Conservation (phyloP, 2,329 filamentous ascomycete genomes). For the Truncatella angustata region DNA sequence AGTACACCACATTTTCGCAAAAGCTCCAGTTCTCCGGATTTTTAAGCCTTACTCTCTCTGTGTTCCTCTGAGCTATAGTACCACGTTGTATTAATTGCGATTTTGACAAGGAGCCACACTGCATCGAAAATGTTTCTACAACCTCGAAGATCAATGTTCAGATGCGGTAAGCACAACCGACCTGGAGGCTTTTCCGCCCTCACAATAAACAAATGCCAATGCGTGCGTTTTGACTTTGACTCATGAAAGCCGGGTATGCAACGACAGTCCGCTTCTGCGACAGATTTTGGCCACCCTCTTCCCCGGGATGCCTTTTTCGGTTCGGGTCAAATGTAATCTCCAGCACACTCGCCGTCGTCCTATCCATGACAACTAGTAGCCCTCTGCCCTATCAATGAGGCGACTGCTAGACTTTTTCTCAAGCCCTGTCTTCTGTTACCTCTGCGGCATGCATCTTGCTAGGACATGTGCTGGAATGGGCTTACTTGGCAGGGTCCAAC, state of each 20-base stretch:
- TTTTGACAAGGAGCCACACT: not conserved
- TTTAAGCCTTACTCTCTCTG: not conserved
- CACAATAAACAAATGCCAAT: not conserved
- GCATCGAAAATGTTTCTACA: not conserved
- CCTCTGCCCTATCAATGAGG: not conserved
- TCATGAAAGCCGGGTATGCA: constrained; percentile 1
- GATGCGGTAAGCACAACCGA: not conserved
- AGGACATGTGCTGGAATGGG: too few species aligned
- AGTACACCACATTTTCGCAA: not conserved
- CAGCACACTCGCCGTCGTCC: too few species aligned
- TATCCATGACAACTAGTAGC: not conserved
- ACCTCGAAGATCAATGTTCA: not conserved
- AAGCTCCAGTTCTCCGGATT: constrained; percentile 6
- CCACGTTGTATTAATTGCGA: not conserved
- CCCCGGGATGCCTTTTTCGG: not conserved
- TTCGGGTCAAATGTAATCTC: too few species aligned
- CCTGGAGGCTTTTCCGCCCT: not conserved
- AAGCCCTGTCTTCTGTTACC: not conserved
- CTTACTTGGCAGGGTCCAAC: too few species aligned
- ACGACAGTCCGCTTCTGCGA: not conserved
- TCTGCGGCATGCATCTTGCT: too few species aligned
- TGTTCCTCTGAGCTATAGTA: not conserved
- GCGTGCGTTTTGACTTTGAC: constrained; percentile 7
- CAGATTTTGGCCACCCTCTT: not conserved
- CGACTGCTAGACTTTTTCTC: not conserved